These are phyloP conservation scores for Ceratorhiza oryzae-sativae DNA, from an alignment of 1,284 basidiomycete genomes.

Conservation along the genomic window DNA sequence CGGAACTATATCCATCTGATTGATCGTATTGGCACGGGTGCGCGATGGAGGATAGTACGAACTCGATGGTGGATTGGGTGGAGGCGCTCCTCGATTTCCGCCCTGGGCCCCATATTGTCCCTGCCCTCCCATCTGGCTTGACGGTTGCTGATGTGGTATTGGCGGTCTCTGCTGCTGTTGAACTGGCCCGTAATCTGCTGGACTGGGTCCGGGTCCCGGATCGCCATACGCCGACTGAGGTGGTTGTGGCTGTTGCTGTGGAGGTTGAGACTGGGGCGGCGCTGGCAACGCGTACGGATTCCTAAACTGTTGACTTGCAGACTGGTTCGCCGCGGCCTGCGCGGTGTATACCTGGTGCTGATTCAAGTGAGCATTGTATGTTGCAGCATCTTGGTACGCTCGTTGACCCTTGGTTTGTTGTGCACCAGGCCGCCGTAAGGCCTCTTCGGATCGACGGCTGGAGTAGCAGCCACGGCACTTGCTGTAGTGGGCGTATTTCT, in stretches of 20 bases:
- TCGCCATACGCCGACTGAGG: constrained; percentile 48
- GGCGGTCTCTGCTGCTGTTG: constrained; percentile 24
- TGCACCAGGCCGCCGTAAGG: constrained; percentile 93
- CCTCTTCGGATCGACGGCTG: constrained; percentile 72
- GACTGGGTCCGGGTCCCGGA: constrained; percentile 33
- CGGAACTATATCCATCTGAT: constrained; percentile 86
- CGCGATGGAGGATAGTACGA: constrained; percentile 74
- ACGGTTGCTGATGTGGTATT: constrained; percentile 46
- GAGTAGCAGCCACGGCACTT: constrained; percentile 42
- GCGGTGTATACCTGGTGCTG: constrained; percentile 95
- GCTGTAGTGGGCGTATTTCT: constrained; percentile 39
- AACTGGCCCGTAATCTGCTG: constrained; percentile 14
- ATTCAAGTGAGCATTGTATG: constrained; percentile 92
- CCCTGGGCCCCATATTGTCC: not conserved
- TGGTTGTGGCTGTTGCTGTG: constrained; percentile 29
- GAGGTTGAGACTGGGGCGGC: constrained; percentile 7
- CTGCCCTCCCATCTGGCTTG: constrained; percentile 52
- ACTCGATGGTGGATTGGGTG: constrained; percentile 56
- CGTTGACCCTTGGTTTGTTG: constrained; percentile 79
- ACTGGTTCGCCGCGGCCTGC: constrained; percentile 64
- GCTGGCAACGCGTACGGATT: constrained; percentile 49
- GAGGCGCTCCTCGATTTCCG: constrained; percentile 43
- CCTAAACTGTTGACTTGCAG: constrained; percentile 68
- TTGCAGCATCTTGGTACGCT: constrained; percentile 89
- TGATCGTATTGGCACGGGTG: constrained; percentile 87